These are phyloP conservation scores for Dinochytrium kinnereticum DNA, from an alignment of 371 early-diverging fungal species.

Conservation along the genomic window DNA sequence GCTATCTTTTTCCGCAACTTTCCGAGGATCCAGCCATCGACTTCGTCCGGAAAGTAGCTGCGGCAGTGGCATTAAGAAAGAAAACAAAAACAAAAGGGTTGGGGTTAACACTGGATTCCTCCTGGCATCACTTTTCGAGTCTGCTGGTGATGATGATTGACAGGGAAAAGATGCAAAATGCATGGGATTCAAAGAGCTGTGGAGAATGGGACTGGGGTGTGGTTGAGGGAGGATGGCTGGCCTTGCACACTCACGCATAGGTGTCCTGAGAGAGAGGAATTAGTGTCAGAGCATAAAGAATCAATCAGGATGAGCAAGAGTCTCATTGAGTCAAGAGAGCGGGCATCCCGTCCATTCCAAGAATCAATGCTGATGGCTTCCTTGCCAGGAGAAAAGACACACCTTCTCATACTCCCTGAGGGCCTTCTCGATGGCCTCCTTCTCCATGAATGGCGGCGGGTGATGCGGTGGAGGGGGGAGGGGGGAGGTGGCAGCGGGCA, in stretches of 20 bases:
- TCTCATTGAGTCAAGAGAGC: no score
- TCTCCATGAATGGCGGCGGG: neutral
- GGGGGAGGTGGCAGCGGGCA: no score
- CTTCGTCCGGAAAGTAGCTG: slow-evolving; percentile 71
- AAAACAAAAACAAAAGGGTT: no score
- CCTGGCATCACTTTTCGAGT: no score
- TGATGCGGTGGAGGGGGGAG: neutral
- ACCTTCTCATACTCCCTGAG: slow-evolving; percentile 16
- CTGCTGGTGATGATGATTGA: no score
- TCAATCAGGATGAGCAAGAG: no score
- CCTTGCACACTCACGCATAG: neutral
- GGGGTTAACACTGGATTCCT: no score
- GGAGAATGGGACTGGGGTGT: neutral
- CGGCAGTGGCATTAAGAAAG: no score
- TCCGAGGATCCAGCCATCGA: slow-evolving; percentile 86
- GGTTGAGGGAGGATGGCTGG: neutral
- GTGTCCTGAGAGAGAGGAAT: neutral
- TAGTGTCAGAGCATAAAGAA: neutral
- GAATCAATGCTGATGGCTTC: no score
- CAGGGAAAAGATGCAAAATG: no score
- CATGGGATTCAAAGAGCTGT: no score
- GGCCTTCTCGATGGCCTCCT: slow-evolving; percentile 4
- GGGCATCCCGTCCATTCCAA: no score
- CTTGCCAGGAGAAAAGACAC: neutral
- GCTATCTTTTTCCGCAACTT: slow-evolving; percentile 61